These are phyloP conservation scores for Penicillium palitans DNA, from an alignment of 2,329 filamentous ascomycete species.

Conservation along the genomic window DNA sequence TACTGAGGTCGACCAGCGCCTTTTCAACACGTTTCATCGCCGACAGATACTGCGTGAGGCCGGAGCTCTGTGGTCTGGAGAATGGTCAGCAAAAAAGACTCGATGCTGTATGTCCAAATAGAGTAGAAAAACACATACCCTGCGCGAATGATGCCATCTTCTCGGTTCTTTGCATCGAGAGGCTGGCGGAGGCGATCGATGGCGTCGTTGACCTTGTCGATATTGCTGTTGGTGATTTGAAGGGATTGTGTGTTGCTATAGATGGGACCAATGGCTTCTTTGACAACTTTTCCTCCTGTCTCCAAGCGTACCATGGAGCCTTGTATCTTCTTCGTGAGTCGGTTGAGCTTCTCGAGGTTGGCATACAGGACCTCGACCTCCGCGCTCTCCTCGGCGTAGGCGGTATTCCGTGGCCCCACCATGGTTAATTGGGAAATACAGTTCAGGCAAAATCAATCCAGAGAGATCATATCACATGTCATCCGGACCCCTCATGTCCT, in stretches of 20 bases:
- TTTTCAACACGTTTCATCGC: slow-evolving; percentile 87
- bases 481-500: slow-evolving; percentile 9
- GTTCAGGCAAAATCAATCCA: slow-evolving; percentile 19
- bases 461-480: slow-evolving; percentile 22
- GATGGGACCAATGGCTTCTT: slow-evolving; percentile 87
- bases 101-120: background rate
- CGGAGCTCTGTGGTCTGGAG: slow-evolving; percentile 71
- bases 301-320: slow-evolving; percentile 81
- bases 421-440: slow-evolving; percentile 36
- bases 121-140: slow-evolving; percentile 54
- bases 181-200: slow-evolving; percentile 88
- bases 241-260: slow-evolving; percentile 88
- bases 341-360: slow-evolving; percentile 84
- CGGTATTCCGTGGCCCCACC: slow-evolving; percentile 57
- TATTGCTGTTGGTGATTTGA: slow-evolving; percentile 84
- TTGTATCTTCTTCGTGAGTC: slow-evolving; percentile 93
- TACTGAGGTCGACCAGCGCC: slow-evolving; percentile 78
- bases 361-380: slow-evolving; percentile 67
- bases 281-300: slow-evolving; percentile 83
- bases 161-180: slow-evolving; percentile 86
- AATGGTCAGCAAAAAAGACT: slow-evolving; percentile 1
- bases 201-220: slow-evolving; percentile 79
- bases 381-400: slow-evolving; percentile 65
- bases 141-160: slow-evolving; percentile 85
- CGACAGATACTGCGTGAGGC: slow-evolving; percentile 79